Evolutionary conservation across 2,329 filamentous ascomycete species (phyloP).

Genomic region (Aspergillus sp.): DNA sequence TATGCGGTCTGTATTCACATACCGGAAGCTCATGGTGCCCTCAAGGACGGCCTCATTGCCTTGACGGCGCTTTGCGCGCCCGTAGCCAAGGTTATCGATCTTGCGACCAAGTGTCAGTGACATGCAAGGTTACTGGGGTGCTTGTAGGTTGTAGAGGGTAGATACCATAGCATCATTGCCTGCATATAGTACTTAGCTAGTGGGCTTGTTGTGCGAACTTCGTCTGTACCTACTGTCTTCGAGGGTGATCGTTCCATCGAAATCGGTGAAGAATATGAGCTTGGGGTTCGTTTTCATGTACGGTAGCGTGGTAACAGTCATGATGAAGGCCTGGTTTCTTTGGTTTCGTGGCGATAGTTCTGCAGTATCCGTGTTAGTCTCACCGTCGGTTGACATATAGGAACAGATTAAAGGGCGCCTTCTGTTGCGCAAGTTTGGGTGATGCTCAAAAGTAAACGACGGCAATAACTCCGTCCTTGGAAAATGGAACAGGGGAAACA

Average conservation of each 20-base stretch:
- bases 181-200: conserved; percentile 29
- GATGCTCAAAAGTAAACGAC: neutral
- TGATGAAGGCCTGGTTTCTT: conserved; percentile 16
- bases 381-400: too few species aligned
- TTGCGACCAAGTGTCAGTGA: conserved; percentile 55
- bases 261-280: conserved; percentile 98
- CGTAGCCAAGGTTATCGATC: conserved; percentile 92
- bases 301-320: conserved; percentile 38
- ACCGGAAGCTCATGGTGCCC: conserved; percentile 71
- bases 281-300: conserved; percentile 65
- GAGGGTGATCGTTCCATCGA: conserved; percentile 91
- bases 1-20: conserved; percentile 16
- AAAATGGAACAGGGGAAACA: neutral
- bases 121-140: conserved; percentile 8
- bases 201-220: neutral
- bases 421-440: neutral
- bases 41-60: conserved; percentile 77
- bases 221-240: conserved; percentile 58
- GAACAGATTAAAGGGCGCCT: too few species aligned
- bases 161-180: conserved; percentile 67
- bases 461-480: neutral
- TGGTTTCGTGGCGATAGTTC: too few species aligned
- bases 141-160: neutral
- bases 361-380: neutral
- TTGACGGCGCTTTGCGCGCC: conserved; percentile 67